Conservation (phyloP, 176 grass and related monocot genomes). For the Tillandsia leiboldiana region DNA sequence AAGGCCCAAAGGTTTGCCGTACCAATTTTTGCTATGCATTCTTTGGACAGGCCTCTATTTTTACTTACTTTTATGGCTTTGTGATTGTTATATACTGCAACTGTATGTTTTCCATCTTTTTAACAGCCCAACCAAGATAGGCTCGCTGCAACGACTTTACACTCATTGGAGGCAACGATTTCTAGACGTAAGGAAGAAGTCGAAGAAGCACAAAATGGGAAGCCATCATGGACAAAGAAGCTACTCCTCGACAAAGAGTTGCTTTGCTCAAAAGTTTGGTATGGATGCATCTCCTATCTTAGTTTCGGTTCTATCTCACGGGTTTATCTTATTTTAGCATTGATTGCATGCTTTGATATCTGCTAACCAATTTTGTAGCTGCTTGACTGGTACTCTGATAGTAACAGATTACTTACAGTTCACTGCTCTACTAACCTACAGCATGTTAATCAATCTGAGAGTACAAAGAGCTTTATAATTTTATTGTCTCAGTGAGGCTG, state of each 20-base stretch:
- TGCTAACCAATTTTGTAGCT: background rate
- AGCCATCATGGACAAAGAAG: conserved; percentile 90
- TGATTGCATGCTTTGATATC: background rate
- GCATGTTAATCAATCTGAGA: no score
- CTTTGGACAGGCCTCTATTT: no score
- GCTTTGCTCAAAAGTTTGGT: conserved; percentile 91
- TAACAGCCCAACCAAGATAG: conserved; percentile 24
- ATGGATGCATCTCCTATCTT: conserved; percentile 5
- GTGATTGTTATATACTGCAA: background rate
- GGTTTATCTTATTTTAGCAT: background rate
- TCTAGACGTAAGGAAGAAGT: conserved; percentile 62
- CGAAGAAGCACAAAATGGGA: conserved; percentile 30
- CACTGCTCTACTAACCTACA: no score
- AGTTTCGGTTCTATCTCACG: background rate
- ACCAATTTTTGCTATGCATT: background rate
- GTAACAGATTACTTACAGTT: no score
- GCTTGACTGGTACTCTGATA: no score
- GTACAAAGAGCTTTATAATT: no score
- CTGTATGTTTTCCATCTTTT: background rate
- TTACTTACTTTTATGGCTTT: no score
- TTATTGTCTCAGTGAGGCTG: no score
- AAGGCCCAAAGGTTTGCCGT: conserved; percentile 50
- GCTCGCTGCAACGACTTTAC: conserved; percentile 47
- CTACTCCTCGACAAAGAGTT: conserved; percentile 53
- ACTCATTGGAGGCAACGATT: conserved; percentile 79